phyloP scores from a whole-genome alignment of 2,329 filamentous ascomycete species.

The Fusarium secorum region DNA sequence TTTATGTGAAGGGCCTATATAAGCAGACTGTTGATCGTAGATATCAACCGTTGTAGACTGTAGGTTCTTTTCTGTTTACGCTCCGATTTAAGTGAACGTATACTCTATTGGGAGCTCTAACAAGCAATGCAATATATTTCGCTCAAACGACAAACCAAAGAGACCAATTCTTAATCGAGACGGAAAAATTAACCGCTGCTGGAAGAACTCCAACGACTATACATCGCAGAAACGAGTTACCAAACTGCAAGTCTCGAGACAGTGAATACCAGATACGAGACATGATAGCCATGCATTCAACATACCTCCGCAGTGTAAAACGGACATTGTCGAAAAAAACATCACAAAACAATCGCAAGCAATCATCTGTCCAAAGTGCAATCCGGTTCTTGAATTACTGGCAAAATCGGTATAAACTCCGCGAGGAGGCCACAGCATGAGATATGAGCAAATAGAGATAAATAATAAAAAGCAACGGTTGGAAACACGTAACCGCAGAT shows the following conservation, averaged over 20 bases:
- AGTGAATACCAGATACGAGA: neutral
- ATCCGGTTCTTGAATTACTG: slow-evolving; percentile 42
- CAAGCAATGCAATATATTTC: neutral
- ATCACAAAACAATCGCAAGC: slow-evolving; percentile 3
- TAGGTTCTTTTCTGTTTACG: neutral
- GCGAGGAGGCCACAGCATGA: slow-evolving; percentile 37
- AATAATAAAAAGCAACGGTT: slow-evolving; percentile 29
- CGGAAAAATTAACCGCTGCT: neutral
- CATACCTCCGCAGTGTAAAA: neutral
- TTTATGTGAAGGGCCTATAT: neutral
- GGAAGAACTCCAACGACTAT: neutral
- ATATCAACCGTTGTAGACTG: neutral
- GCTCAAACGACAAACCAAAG: neutral
- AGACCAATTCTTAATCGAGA: neutral
- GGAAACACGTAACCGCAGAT: slow-evolving; percentile 30
- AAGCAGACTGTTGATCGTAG: neutral
- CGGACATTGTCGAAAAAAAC: neutral
- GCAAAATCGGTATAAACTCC: slow-evolving; percentile 42
- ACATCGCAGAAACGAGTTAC: neutral
- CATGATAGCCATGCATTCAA: neutral
- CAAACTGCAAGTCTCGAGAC: neutral
- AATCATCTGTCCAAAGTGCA: slow-evolving; percentile 22
- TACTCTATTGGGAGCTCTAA: neutral
- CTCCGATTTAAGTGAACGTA: neutral
- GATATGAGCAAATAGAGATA: slow-evolving; percentile 35